Conservation (phyloP, 108 stramenopile species). For the Poteriospumella lacustris region DNA sequence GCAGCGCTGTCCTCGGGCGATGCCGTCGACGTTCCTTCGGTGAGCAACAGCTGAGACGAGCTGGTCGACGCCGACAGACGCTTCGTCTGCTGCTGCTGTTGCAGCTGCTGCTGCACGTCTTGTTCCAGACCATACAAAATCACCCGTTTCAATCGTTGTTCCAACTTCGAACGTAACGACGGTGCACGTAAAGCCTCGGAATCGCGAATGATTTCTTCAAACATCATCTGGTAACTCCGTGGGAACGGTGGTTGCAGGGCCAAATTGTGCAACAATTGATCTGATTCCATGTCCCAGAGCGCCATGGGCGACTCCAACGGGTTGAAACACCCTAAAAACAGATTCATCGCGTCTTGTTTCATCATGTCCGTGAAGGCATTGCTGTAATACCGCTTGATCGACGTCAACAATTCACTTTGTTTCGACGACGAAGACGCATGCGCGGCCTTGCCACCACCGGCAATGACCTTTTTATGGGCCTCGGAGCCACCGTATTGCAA, state of each 20-base stretch:
- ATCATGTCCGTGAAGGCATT: constrained; percentile 94
- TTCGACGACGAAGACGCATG: constrained; percentile 34
- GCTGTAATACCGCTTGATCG: constrained; percentile 88
- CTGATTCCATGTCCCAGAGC: constrained; percentile 23
- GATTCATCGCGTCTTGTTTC: constrained; percentile 50
- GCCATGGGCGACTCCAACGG: not conserved
- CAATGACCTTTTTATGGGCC: constrained; percentile 83
- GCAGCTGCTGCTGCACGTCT: too few relatives aligned
- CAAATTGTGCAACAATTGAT: constrained; percentile 11
- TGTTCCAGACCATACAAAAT: too few relatives aligned
- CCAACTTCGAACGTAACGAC: too few relatives aligned
- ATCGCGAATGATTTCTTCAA: not conserved
- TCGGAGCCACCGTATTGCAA: constrained; percentile 98
- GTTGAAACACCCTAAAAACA: constrained; percentile 12
- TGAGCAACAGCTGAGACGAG: too few relatives aligned
- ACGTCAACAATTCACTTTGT: constrained; percentile 76
- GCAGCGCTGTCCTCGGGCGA: too few relatives aligned
- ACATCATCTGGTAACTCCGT: not conserved
- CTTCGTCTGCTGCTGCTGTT: too few relatives aligned
- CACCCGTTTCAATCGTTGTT: too few relatives aligned
- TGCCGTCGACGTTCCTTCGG: too few relatives aligned
- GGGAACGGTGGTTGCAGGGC: not conserved
- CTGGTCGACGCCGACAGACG: too few relatives aligned
- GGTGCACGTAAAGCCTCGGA: too few relatives aligned
- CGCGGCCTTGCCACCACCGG: constrained; percentile 32